phyloP scores from a whole-genome alignment of 2,329 filamentous ascomycete genomes.

The Trichoderma sp. region DNA sequence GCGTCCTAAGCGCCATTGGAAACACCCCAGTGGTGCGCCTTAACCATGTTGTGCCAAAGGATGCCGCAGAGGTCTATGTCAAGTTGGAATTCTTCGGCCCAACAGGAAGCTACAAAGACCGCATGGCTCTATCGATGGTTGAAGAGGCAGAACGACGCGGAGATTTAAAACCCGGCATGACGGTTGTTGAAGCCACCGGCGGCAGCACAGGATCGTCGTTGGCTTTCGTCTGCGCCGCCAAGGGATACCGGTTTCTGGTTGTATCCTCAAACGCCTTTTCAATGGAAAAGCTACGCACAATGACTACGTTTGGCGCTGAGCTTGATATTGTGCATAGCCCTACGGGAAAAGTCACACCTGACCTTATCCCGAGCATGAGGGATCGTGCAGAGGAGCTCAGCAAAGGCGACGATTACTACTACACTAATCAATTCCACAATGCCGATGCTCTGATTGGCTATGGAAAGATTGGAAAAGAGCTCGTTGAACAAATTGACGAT shows the following conservation, averaged over 20 bases:
- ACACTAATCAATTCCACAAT: conserved; percentile 26
- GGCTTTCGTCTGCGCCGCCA: not conserved
- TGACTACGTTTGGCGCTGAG: conserved; percentile 25
- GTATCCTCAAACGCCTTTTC: conserved; percentile 17
- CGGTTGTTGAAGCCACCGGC: conserved; percentile 7
- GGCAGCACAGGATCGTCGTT: conserved; percentile 4
- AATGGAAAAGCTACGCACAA: conserved; percentile 26
- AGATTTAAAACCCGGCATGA: conserved; percentile 12
- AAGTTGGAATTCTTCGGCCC: not conserved
- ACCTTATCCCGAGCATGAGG: conserved; percentile 9
- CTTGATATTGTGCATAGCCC: conserved; percentile 24
- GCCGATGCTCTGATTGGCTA: conserved; percentile 25
- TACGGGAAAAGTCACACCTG: conserved; percentile 22
- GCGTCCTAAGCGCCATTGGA: not conserved
- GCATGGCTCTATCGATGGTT: conserved; percentile 6
- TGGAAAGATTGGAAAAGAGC: conserved; percentile 19
- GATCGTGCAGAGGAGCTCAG: conserved; percentile 2
- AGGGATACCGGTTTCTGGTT: not conserved
- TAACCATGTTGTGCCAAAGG: conserved; percentile 1
- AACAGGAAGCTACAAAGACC: conserved; percentile 2
- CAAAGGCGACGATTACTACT: conserved; percentile 1
- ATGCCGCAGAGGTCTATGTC: conserved; percentile 1
- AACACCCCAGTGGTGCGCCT: conserved; percentile 2
- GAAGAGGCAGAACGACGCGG: conserved; percentile 8
- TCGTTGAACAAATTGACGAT: conserved; percentile 18